Evolutionary conservation across 805 yeast species (phyloP).

Genomic region (Spathaspora passalidarum): DNA sequence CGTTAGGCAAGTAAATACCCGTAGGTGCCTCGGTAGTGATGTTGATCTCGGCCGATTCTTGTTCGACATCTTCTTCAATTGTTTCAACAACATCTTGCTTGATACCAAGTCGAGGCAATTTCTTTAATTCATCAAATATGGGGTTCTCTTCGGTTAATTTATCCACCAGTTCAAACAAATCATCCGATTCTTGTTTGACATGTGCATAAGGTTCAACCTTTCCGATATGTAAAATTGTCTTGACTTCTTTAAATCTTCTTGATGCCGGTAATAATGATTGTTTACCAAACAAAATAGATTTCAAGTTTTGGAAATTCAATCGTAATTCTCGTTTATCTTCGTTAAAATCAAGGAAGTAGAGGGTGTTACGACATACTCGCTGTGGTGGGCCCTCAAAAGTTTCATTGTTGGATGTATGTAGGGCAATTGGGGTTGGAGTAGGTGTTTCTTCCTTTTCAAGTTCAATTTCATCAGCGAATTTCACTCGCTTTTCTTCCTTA

Average conservation of each 20-base stretch:
- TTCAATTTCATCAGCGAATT: slow-evolving; percentile 19
- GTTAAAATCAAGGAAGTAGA: slow-evolving; percentile 52
- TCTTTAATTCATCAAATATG: slow-evolving; percentile 40
- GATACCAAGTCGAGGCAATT: slow-evolving; percentile 63
- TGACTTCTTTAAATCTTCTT: slow-evolving; percentile 52
- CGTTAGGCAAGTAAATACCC: slow-evolving; percentile 70
- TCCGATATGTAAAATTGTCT: slow-evolving; percentile 46
- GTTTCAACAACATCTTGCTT: slow-evolving; percentile 44
- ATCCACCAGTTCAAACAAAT: slow-evolving; percentile 29
- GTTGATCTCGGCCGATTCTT: slow-evolving; percentile 39
- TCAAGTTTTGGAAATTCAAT: slow-evolving; percentile 25
- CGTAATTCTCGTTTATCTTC: slow-evolving; percentile 23
- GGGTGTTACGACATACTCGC: slow-evolving; percentile 50
- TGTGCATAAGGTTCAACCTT: slow-evolving; percentile 33
- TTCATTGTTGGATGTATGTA: slow-evolving; percentile 12
- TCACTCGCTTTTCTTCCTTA: slow-evolving; percentile 17
- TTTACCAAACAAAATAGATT: slow-evolving; percentile 53
- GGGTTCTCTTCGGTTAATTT: slow-evolving; percentile 34
- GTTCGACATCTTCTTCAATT: slow-evolving; percentile 34
- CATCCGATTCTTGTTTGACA: slow-evolving; percentile 23
- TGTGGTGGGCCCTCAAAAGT: slow-evolving; percentile 69
- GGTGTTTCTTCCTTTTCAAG: slow-evolving; percentile 8
- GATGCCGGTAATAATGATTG: slow-evolving; percentile 53
- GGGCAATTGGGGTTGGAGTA: slow-evolving; percentile 3
- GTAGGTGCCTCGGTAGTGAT: slow-evolving; percentile 70